A percentile compares a stretch with the other conserved stretches of the same genome.
Evolutionary conservation across 306 rosid species (phyloP).

Genomic region (Sindora glabra): DNA sequence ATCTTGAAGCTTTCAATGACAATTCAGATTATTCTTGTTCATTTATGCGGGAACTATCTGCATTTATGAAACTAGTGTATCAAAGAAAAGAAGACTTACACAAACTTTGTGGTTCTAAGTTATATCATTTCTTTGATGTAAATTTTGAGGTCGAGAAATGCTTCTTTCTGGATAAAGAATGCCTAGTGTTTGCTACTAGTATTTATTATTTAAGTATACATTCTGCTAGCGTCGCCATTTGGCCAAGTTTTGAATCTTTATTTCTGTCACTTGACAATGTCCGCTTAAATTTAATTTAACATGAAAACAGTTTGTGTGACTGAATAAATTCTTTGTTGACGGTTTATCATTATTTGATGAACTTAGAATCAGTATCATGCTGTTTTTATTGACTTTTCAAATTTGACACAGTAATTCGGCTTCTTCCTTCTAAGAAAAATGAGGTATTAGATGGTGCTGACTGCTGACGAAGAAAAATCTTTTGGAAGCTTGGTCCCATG

Average conservation of each 20-base stretch:
- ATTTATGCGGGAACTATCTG: too few species aligned
- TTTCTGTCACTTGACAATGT: too few species aligned
- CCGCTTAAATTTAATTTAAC: not conserved
- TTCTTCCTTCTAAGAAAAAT: conserved; percentile 22
- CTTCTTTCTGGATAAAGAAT: not conserved
- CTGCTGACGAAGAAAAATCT: conserved; percentile 25
- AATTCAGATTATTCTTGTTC: conserved; percentile 8
- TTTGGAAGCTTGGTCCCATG: conserved; percentile 40
- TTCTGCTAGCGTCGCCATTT: not conserved
- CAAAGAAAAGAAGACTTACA: not conserved
- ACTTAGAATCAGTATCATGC: not conserved
- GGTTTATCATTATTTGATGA: conserved; percentile 1
- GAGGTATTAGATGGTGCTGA: conserved; percentile 17
- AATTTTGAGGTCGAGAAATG: conserved; percentile 3
- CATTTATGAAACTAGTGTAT: not conserved
- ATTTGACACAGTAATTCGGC: conserved; percentile 30
- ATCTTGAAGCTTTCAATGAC: not conserved
- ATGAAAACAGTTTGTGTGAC: not conserved
- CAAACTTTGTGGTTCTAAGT: too few species aligned
- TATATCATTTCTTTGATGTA: not conserved
- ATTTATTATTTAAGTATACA: not conserved
- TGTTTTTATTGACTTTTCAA: conserved; percentile 15
- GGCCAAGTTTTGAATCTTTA: not conserved
- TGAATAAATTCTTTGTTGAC: not conserved
- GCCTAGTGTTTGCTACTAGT: not conserved